phyloP scores from a whole-genome alignment of 1,284 basidiomycete genomes.

The Takashimella koratensis region DNA sequence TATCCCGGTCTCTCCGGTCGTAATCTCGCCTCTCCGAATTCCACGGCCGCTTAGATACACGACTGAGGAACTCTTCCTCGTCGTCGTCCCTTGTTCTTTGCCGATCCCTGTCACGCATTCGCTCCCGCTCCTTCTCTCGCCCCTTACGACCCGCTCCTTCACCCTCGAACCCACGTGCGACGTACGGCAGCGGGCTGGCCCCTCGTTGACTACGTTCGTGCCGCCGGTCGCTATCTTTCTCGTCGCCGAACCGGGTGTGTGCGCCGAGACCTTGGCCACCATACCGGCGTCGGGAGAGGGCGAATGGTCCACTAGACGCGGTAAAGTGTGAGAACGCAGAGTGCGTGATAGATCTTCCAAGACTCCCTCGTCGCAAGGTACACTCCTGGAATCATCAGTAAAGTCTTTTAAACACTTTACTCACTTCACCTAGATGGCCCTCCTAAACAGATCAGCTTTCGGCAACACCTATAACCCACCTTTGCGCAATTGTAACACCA shows the following conservation, averaged over 20 bases:
- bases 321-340: constrained; percentile 74
- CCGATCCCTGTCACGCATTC: constrained; percentile 14
- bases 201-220: background rate
- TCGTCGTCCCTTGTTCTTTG: constrained; percentile 8
- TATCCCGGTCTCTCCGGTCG: background rate
- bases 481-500: constrained; percentile 82
- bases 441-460: constrained; percentile 18
- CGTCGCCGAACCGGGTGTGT: constrained; percentile 25
- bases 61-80: constrained; percentile 16
- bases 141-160: constrained; percentile 27
- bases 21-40: constrained; percentile 10
- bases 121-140: constrained; percentile 21
- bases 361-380: constrained; percentile 54
- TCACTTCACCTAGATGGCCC: constrained; percentile 83
- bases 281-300: constrained; percentile 42
- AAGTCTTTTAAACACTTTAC: constrained; percentile 31
- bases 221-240: constrained; percentile 11
- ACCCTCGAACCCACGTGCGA: constrained; percentile 23
- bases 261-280: constrained; percentile 4
- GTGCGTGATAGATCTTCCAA: constrained; percentile 57
- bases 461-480: too few relatives aligned
- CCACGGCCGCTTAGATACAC: constrained; percentile 4
- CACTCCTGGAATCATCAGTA: constrained; percentile 61
- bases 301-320: constrained; percentile 69
- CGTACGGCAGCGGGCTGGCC: constrained; percentile 8